Evolutionary conservation across 1,139 yeast species (phyloP).

Genomic region (Lodderomyces oxycetoniae): DNA sequence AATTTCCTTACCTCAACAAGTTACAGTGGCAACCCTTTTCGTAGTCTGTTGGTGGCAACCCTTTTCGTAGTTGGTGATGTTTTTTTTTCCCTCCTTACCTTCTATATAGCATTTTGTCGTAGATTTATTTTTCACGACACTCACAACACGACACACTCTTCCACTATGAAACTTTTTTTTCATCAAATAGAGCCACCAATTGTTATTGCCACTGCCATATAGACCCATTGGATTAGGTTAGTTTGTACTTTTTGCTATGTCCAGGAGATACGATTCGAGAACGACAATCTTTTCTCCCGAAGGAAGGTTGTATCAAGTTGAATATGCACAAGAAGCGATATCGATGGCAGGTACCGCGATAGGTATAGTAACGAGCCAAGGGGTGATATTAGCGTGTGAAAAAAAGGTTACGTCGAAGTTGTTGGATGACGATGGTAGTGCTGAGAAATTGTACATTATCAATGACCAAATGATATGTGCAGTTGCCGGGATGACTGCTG

Average conservation of each 20-base stretch:
- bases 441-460: conserved; percentile 85
- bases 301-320: conserved; percentile 93
- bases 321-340: conserved; percentile 95
- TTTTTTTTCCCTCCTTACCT: no score
- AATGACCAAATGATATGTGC: conserved; percentile 86
- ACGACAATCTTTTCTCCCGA: conserved; percentile 98
- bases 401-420: conserved; percentile 89
- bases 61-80: no score
- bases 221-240: no score
- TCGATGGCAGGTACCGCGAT: conserved; percentile 97
- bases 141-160: no score
- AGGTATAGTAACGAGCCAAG: conserved; percentile 87
- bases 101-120: no score
- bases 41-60: no score
- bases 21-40: no score
- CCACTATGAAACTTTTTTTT: no score
- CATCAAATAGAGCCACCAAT: no score
- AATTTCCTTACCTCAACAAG: background rate
- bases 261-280: conserved; percentile 79
- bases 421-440: conserved; percentile 87
- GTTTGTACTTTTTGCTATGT: conserved; percentile 35
- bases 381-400: conserved; percentile 95
- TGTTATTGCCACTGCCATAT: no score
- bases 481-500: conserved; percentile 98
- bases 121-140: no score